Base-by-base conservation (phyloP, 805 yeast genomes). In the Yamadazyma takamatsuzukensis region DNA sequence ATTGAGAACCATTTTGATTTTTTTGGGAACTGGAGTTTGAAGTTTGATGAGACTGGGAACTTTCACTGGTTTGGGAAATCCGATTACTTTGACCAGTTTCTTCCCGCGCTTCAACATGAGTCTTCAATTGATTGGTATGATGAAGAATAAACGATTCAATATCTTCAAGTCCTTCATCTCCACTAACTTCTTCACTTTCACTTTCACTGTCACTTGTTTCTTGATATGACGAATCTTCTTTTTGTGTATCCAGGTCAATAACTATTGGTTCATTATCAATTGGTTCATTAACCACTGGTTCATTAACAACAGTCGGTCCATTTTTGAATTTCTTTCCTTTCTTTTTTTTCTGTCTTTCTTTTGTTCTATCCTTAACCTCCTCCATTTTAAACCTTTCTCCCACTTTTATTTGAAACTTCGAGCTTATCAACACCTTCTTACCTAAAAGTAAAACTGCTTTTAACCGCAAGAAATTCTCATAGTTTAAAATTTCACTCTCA, bases 141-240 rank as follows among this genome's bases (percentile, higher is more conserved):
- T 46, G 55, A 6, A 53, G 39, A 18, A 65, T 65, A 30, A 54
- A 49, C 22, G 53, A 53, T 42, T 62, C 64, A 27, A 65, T 64
- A 21, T 63, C 70, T 22, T 55, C 61, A n/a, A 62, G 45, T 0
- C 67, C 36, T 3, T 29, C 29, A 3, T 21, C 30, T n/a, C 26
- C 36, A 12, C 30, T 30, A 3, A 21, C 18, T 7, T 30, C 35
- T 6, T 31, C 34, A 10, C 30, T 34, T 4, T 37, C 41, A n/a
- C 12, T 25, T 11, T 17, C 32, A 18, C 21, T 23, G 5, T 25
- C 12, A 6, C 17, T 33, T 17, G 13, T 24, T 13, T 29, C 30
- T 12, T 4, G 17, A 10, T 25, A 15, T 15, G 13, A 4, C 4
- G 11, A n/a, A 21, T 27, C 21, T 12, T 25, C 29, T 10, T 18